These are phyloP conservation scores for Ogataea populi-albae DNA, from an alignment of 805 yeast species.

Conservation along the genomic window DNA sequence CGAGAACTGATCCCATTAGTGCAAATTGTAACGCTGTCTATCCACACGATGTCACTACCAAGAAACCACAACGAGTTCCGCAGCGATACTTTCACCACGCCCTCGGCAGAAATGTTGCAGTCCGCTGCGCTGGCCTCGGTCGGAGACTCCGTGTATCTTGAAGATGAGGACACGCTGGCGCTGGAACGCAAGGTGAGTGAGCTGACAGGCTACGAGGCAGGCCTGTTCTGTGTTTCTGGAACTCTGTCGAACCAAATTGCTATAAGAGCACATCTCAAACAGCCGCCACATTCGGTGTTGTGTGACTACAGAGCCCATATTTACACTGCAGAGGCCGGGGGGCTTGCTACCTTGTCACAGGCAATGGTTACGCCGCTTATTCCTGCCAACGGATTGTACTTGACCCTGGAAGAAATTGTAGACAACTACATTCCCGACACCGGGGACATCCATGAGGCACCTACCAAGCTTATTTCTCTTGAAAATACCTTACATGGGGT, in stretches of 20 bases:
- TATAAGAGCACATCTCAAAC: slow-evolving; percentile 66
- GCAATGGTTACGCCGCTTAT: slow-evolving; percentile 86
- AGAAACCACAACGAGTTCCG: slow-evolving; percentile 47
- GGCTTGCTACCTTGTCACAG: slow-evolving; percentile 82
- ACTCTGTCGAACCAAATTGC: slow-evolving; percentile 90
- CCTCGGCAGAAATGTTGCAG: slow-evolving; percentile 68
- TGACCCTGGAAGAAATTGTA: slow-evolving; percentile 78
- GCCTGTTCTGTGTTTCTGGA: slow-evolving; percentile 81
- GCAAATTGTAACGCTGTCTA: no score
- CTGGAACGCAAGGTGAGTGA: slow-evolving; percentile 64
- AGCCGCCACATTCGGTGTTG: slow-evolving; percentile 82
- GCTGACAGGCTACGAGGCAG: slow-evolving; percentile 77
- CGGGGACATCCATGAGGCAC: slow-evolving; percentile 85
- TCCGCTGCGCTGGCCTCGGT: slow-evolving; percentile 55
- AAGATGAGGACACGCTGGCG: slow-evolving; percentile 66
- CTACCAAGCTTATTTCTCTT: slow-evolving; percentile 77
- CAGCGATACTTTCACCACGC: slow-evolving; percentile 90
- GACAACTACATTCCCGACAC: slow-evolving; percentile 63
- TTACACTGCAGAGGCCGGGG: slow-evolving; percentile 84
- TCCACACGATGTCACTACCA: no score
- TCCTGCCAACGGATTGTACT: slow-evolving; percentile 71
- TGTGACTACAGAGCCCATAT: slow-evolving; percentile 89
- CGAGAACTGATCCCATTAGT: no score
- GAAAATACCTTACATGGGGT: slow-evolving; percentile 90
- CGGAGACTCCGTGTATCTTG: slow-evolving; percentile 90